phyloP scores from a whole-genome alignment of 2,329 filamentous ascomycete species.

The Penicillium sp. region DNA sequence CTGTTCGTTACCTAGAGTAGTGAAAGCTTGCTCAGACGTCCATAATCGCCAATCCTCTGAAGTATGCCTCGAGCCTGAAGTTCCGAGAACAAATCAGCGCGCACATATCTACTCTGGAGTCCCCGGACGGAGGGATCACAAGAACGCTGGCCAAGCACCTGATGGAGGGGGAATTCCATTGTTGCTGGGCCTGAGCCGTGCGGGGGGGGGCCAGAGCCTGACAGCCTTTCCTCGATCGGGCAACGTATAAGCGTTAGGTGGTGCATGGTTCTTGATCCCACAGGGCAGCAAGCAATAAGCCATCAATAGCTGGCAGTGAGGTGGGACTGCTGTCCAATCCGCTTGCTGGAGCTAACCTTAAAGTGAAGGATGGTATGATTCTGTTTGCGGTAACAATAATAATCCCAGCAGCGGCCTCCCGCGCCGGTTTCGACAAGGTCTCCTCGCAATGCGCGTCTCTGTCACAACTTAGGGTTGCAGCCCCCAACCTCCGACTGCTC shows the following conservation, averaged over 20 bases:
- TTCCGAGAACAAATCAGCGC: constrained; percentile 4
- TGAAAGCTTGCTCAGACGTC: background rate
- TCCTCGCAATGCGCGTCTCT: background rate
- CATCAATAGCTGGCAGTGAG: background rate
- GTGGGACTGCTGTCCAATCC: background rate
- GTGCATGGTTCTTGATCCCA: constrained; percentile 3
- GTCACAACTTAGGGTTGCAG: background rate
- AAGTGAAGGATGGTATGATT: background rate
- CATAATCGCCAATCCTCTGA: background rate
- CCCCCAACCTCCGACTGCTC: too few relatives aligned
- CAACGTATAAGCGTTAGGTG: background rate
- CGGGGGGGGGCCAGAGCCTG: constrained; percentile 19
- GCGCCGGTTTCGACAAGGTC: background rate
- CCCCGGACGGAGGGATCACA: constrained; percentile 20
- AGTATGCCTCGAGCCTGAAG: background rate
- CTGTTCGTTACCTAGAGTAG: background rate
- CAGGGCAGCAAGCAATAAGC: background rate
- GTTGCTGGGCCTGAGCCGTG: constrained; percentile 11
- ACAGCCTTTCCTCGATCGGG: constrained; percentile 7
- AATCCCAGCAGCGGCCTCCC: background rate
- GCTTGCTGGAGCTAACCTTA: background rate
- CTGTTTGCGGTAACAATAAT: background rate
- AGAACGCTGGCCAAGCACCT: constrained; percentile 20
- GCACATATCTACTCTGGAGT: background rate
- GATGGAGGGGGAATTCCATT: constrained; percentile 20